Conservation (phyloP, 73 alveolate genomes). For the Uronychia binucleata region DNA sequence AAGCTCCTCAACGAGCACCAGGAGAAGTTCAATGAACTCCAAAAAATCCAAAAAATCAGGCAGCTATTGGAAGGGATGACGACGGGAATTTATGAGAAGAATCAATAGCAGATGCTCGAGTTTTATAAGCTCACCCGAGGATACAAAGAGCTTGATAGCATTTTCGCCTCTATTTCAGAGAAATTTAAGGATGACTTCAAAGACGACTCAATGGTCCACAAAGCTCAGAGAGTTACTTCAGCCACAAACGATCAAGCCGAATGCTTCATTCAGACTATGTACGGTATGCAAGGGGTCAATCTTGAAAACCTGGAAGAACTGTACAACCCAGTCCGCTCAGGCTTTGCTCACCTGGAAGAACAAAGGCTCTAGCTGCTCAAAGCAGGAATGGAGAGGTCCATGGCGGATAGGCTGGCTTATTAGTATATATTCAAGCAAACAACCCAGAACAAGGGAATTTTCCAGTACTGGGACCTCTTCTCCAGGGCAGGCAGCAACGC, state of each 20-base stretch:
- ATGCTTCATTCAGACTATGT: background rate
- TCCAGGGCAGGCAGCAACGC: background rate
- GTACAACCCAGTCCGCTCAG: slow-evolving; percentile 20
- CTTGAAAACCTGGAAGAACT: slow-evolving; percentile 28
- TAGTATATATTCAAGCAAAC: slow-evolving; percentile 9
- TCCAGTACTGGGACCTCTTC: slow-evolving; percentile 19
- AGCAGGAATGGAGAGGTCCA: slow-evolving; percentile 20
- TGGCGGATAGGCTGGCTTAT: slow-evolving; percentile 32
- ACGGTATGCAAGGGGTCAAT: slow-evolving; percentile 2
- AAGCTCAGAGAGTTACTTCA: background rate
- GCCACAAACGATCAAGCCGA: slow-evolving; percentile 1
- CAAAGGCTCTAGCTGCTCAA: slow-evolving; percentile 7
- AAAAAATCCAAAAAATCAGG: background rate
- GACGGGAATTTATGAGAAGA: background rate
- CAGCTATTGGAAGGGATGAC: background rate
- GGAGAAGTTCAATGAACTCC: background rate
- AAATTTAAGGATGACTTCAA: background rate
- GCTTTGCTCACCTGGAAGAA: slow-evolving; percentile 8
- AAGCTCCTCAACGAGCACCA: background rate
- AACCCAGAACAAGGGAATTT: background rate
- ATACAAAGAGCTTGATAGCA: background rate
- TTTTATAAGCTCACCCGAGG: background rate
- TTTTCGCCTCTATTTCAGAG: background rate
- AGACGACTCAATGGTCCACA: slow-evolving; percentile 8
- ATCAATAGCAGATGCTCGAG: background rate